phyloP scores from a whole-genome alignment of 1,284 basidiomycete species.

The Salmacisia buchloeana region DNA sequence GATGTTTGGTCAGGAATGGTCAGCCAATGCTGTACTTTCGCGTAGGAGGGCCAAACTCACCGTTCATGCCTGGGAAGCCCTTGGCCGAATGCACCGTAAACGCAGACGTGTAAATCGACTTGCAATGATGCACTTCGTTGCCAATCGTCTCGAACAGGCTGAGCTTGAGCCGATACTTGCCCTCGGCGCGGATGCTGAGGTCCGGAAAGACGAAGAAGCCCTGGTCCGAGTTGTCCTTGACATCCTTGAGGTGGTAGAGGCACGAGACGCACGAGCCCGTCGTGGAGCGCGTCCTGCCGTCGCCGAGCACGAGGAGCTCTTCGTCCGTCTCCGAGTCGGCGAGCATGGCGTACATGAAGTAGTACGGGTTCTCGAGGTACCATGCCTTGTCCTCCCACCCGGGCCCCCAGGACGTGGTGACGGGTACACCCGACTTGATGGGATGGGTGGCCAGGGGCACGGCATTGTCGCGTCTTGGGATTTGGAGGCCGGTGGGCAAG shows the following conservation, averaged over 20 bases:
- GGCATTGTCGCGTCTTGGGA: constrained; percentile 9
- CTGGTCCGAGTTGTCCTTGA: constrained; percentile 65
- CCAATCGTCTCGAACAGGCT: constrained; percentile 81
- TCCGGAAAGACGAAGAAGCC: constrained; percentile 57
- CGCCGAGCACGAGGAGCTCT: constrained; percentile 71
- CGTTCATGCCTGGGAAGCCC: constrained; percentile 44
- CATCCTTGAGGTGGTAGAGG: constrained; percentile 89
- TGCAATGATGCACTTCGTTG: constrained; percentile 54
- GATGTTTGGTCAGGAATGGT: not conserved
- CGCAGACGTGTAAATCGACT: constrained; percentile 40
- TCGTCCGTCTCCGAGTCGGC: constrained; percentile 33
- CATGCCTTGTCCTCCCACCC: constrained; percentile 49
- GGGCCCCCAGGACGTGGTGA: constrained; percentile 30
- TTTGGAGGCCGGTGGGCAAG: not conserved
- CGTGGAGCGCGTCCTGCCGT: constrained; percentile 81
- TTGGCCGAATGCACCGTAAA: constrained; percentile 46
- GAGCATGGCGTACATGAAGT: constrained; percentile 48
- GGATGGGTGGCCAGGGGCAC: constrained; percentile 16
- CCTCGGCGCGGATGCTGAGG: constrained; percentile 66
- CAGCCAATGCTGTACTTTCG: not conserved
- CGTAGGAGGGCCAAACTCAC: constrained; percentile 6
- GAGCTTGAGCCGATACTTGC: constrained; percentile 74
- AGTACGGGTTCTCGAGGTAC: constrained; percentile 46
- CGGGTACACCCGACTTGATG: constrained; percentile 30
- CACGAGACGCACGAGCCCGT: constrained; percentile 84